These are phyloP conservation scores for Leptosphaerulina australis DNA, from an alignment of 2,329 filamentous ascomycete genomes.

Conservation along the genomic window DNA sequence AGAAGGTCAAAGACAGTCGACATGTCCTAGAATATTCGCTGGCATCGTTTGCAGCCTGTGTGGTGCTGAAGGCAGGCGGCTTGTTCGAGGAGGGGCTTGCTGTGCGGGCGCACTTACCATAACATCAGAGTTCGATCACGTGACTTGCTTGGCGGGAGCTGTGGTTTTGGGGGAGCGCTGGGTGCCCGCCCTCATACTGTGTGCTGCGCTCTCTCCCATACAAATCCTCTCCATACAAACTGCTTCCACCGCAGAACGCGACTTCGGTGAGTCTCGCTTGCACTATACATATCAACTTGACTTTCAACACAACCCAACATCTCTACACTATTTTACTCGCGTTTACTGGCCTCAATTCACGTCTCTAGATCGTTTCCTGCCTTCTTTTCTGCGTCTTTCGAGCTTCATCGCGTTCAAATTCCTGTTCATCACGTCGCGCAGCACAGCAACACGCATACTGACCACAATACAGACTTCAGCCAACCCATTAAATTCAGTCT, in stretches of 20 bases:
- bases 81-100: slow-evolving; percentile 19
- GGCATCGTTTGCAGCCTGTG: slow-evolving; percentile 18
- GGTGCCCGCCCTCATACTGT: slow-evolving; percentile 14
- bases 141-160: slow-evolving; percentile 10
- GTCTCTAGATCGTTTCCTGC: slow-evolving; percentile 30
- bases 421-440: slow-evolving; percentile 39
- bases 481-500: slow-evolving; percentile 28
- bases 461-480: slow-evolving; percentile 39
- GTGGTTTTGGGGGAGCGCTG: background rate
- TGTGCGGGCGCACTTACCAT: slow-evolving; percentile 17
- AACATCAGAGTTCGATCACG: slow-evolving; percentile 17
- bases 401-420: slow-evolving; percentile 39
- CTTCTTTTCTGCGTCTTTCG: slow-evolving; percentile 39
- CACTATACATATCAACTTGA: slow-evolving; percentile 20
- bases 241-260: slow-evolving; percentile 32
- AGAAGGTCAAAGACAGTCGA: slow-evolving; percentile 1
- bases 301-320: slow-evolving; percentile 32
- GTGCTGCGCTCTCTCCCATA: slow-evolving; percentile 27
- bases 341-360: slow-evolving; percentile 41
- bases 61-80: slow-evolving; percentile 24
- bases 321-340: slow-evolving; percentile 41
- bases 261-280: slow-evolving; percentile 45
- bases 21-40: slow-evolving; percentile 2
- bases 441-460: slow-evolving; percentile 34
- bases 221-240: slow-evolving; percentile 28